Conservation (phyloP, 1,139 yeast species). For the Diutina sp. region DNA sequence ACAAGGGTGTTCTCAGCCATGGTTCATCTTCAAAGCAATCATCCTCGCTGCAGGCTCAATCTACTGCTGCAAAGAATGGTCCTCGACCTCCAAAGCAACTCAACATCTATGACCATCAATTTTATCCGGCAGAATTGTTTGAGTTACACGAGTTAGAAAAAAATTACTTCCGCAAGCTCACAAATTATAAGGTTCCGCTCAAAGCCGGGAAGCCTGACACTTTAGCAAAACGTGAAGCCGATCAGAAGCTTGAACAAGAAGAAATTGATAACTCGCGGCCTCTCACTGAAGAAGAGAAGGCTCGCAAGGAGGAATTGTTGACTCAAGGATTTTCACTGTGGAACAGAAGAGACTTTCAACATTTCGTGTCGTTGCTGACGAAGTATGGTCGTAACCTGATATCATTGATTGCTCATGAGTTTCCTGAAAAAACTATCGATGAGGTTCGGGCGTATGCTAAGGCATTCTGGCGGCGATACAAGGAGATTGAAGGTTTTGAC, state of each 20-base stretch:
- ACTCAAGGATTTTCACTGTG: slow-evolving; percentile 51
- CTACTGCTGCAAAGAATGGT: slow-evolving; percentile 19
- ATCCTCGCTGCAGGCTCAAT: slow-evolving; percentile 7
- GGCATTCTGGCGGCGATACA: slow-evolving; percentile 53
- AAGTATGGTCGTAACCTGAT: slow-evolving; percentile 62
- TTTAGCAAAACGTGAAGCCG: slow-evolving; percentile 32
- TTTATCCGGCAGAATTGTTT: slow-evolving; percentile 47
- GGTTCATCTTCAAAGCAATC: slow-evolving; percentile 31
- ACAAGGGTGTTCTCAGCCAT: slow-evolving; percentile 62
- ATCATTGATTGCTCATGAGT: slow-evolving; percentile 46
- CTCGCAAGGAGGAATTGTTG: slow-evolving; percentile 39
- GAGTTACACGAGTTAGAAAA: slow-evolving; percentile 58
- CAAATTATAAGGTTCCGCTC: slow-evolving; percentile 36
- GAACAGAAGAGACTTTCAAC: slow-evolving; percentile 63
- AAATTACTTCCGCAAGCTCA: slow-evolving; percentile 41
- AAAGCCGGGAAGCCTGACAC: slow-evolving; percentile 29
- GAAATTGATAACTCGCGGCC: slow-evolving; percentile 55
- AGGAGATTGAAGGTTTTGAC: slow-evolving; percentile 63
- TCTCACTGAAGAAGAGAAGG: slow-evolving; percentile 56
- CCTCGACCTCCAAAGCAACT: slow-evolving; percentile 60
- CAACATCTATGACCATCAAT: slow-evolving; percentile 62
- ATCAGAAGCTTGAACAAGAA: slow-evolving; percentile 43
- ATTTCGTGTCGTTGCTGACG: slow-evolving; percentile 45
- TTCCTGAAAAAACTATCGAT: slow-evolving; percentile 53
- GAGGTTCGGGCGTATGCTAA: slow-evolving; percentile 56